Base-by-base conservation (phyloP, 2,329 filamentous ascomycete genomes). In the Lachnellula hyalina region DNA sequence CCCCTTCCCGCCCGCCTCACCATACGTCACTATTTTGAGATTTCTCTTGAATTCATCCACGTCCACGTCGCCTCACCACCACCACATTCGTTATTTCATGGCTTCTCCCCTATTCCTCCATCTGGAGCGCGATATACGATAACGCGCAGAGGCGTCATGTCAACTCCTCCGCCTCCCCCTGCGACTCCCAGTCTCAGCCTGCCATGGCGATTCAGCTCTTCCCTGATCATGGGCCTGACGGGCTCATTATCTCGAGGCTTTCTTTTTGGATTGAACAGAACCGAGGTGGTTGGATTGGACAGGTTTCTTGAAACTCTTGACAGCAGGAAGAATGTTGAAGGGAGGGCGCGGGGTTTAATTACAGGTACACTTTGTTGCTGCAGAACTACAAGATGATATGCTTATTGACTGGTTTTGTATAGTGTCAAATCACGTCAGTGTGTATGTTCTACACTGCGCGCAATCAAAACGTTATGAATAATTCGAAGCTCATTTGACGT, bases 351-450 rank as follows among this genome's bases (percentile, higher is more conserved):
- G 64, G 94, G 93, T 17, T 78, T 97, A 57, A 78, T 97, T 58
- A 97, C 93, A 61, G 89, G 88, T 90, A 63, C 28, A 11, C 1
- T 45, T 41, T 51, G 32, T 45, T 17, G 14, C 48, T 28, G 17
- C 5, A 9, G 19, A 17, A 25, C 9, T 21, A 9, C 12, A 32
- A 5, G 2, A 14, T 25, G 14, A 12, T 28, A 9, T 12, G n/a
- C 55, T 53, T 55, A 44, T 45, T 46, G 53, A 21, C 17, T 52
- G 52, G 28, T 35, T 35, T 40, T 23, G 46, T 52, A 54, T 64
- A 91, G 90, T 94, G 36, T 93, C 88, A 48, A 96, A 95, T 71
- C 90, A 96, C 75, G 82, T 90, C 62, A 91, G 87, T 70, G 86
- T 95, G 89, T 94, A 86, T 73, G 87, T 86, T 41, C 45, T 54